phyloP scores from a whole-genome alignment of 495 filamentous ascomycete species.

The Aspergillus nanangensis region DNA sequence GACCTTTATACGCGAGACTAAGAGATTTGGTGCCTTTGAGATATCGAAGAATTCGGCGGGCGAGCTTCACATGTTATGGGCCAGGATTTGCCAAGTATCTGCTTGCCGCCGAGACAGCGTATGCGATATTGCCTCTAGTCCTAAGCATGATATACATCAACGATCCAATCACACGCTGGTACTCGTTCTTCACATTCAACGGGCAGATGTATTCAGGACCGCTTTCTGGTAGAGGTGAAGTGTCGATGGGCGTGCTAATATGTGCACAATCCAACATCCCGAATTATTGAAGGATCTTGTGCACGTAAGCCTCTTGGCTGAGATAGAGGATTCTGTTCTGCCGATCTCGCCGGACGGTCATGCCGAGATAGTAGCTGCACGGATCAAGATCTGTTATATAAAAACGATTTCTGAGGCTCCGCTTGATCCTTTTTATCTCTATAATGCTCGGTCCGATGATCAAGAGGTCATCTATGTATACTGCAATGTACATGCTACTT shows the following conservation, averaged over 20 bases:
- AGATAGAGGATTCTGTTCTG: not conserved
- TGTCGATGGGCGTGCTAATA: not conserved
- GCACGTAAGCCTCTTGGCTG: not conserved
- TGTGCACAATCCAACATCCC: not conserved
- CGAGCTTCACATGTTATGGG: not conserved
- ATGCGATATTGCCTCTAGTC: slow-evolving; percentile 1
- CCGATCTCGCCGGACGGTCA: not conserved
- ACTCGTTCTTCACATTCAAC: not conserved
- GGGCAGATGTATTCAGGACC: not conserved
- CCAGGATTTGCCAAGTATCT: slow-evolving; percentile 1
- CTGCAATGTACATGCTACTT: not conserved
- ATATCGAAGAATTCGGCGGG: not conserved
- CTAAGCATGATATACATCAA: slow-evolving; percentile 2
- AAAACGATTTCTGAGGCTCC: not conserved
- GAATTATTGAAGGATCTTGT: not conserved
- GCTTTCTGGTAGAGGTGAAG: not conserved
- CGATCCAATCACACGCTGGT: not conserved
- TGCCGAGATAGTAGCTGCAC: not conserved
- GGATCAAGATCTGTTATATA: not conserved
- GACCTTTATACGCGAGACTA: not conserved
- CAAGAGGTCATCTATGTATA: not conserved
- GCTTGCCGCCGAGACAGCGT: not conserved
- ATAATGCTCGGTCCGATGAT: not conserved
- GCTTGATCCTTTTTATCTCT: not conserved
- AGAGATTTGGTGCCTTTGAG: slow-evolving; percentile 1